phyloP scores from a whole-genome alignment of 495 filamentous ascomycete species.

The Penicillium subrubescens region DNA sequence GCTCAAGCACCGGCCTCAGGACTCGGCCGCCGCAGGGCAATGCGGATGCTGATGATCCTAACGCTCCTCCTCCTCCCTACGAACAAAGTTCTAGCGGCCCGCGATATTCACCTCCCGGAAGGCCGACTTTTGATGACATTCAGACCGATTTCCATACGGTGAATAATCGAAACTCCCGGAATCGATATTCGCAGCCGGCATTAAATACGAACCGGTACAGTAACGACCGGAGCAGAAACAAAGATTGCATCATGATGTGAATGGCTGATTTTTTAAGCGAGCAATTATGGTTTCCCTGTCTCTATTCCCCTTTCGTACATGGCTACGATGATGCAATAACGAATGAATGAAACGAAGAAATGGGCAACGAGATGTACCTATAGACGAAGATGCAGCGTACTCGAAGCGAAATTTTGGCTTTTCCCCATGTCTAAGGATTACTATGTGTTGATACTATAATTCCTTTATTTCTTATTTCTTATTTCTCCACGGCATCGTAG shows the following conservation, averaged over 20 bases:
- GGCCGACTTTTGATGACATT: constrained; percentile 41
- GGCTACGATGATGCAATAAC: constrained; percentile 15
- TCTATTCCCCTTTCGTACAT: not conserved
- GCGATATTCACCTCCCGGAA: constrained; percentile 65
- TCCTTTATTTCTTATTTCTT: too few relatives aligned
- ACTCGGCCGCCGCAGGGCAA: constrained; percentile 24
- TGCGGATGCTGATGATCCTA: constrained; percentile 43
- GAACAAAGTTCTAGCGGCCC: constrained; percentile 72
- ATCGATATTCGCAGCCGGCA: constrained; percentile 15
- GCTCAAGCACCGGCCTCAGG: constrained; percentile 29
- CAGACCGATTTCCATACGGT: constrained; percentile 26
- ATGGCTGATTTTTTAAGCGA: not conserved
- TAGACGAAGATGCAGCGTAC: constrained; percentile 2
- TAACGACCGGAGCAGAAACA: constrained; percentile 29
- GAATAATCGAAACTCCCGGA: constrained; percentile 24
- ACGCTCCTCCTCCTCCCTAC: constrained; percentile 75
- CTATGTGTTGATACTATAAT: not conserved
- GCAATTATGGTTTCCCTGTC: not conserved
- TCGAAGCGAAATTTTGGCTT: not conserved
- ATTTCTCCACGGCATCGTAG: constrained; percentile 21
- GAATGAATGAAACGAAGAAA: constrained; percentile 24
- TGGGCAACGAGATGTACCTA: constrained; percentile 8
- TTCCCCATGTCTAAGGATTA: not conserved
- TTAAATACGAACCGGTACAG: constrained; percentile 22
- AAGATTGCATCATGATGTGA: constrained; percentile 53